Percentiles rank a stretch among this genome's conserved stretches.
Conservation (phyloP, 345 rosid species). For the Combretum micranthum region DNA sequence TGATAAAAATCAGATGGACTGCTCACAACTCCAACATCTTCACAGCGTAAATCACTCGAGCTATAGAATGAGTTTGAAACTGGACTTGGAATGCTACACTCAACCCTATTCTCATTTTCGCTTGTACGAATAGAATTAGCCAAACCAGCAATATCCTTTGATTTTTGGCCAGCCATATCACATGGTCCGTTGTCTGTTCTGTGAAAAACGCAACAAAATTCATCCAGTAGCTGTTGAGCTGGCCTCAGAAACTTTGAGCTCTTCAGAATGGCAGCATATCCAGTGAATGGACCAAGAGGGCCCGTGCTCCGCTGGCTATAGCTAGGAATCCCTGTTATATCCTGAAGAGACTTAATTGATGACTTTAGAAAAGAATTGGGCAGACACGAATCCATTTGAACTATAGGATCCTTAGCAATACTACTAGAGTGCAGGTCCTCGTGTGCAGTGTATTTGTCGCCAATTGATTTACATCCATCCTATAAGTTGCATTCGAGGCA, state of each 20-base stretch:
- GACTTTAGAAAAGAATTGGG: slow-evolving; percentile 18
- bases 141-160: slow-evolving; percentile 17
- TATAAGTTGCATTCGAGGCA: slow-evolving; percentile 31
- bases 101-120: slow-evolving; percentile 11
- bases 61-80: slow-evolving; percentile 17
- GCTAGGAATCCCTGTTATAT: slow-evolving; percentile 19
- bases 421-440: slow-evolving; percentile 5
- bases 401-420: slow-evolving; percentile 8
- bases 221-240: slow-evolving; percentile 43
- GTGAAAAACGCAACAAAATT: slow-evolving; percentile 21
- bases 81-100: slow-evolving; percentile 9
- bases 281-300: slow-evolving; percentile 74
- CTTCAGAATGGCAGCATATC: slow-evolving; percentile 58
- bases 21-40: slow-evolving; percentile 22
- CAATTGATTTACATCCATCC: slow-evolving; percentile 10
- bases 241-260: slow-evolving; percentile 52
- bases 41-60: slow-evolving; percentile 17
- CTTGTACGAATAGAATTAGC: slow-evolving; percentile 11
- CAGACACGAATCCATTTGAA: slow-evolving; percentile 9
- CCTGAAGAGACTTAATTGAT: slow-evolving; percentile 21
- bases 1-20: slow-evolving; percentile 22
- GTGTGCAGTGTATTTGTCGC: slow-evolving; percentile 15
- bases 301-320: slow-evolving; percentile 21
- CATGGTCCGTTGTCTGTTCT: slow-evolving; percentile 6
- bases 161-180: slow-evolving; percentile 11